Evolutionary conservation across 768 basidiomycete genomes (phyloP).

Genomic region (Rhodotorula diobovata): DNA sequence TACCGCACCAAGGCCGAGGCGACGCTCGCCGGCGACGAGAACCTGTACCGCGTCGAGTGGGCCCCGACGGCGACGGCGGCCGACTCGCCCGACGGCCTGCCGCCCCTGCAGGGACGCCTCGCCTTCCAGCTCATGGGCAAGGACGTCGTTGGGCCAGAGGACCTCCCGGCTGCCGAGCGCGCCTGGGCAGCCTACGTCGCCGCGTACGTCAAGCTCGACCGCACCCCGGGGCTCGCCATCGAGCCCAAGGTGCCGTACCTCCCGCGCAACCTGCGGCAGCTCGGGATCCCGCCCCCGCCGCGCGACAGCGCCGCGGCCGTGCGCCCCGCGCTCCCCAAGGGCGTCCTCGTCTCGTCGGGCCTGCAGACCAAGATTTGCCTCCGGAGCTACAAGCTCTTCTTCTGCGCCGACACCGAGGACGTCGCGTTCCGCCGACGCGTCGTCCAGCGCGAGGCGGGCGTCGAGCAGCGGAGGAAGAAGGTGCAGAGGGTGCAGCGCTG

Average conservation of each 20-base stretch:
- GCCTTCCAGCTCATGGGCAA: conserved; percentile 50
- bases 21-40: conserved; percentile 50
- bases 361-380: conserved; percentile 82
- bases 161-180: conserved; percentile 48
- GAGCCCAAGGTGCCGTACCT: conserved; percentile 57
- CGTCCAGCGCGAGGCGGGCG: neutral
- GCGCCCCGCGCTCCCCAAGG: conserved; percentile 10
- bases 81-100: neutral
- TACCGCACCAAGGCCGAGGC: conserved; percentile 51
- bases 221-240: conserved; percentile 16
- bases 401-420: conserved; percentile 57
- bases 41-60: conserved; percentile 52
- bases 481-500: conserved; percentile 4
- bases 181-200: conserved; percentile 52
- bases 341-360: conserved; percentile 50
- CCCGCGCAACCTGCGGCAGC: conserved; percentile 48
- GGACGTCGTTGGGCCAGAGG: conserved; percentile 51
- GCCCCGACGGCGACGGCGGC: conserved; percentile 42
- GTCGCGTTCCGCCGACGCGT: conserved; percentile 28
- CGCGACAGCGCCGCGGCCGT: neutral
- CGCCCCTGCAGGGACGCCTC: conserved; percentile 9
- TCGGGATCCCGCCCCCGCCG: conserved; percentile 11
- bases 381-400: conserved; percentile 66
- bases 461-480: neutral
- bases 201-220: conserved; percentile 44